Conservation (phyloP, 345 rosid species). For the Salix viminalis region DNA sequence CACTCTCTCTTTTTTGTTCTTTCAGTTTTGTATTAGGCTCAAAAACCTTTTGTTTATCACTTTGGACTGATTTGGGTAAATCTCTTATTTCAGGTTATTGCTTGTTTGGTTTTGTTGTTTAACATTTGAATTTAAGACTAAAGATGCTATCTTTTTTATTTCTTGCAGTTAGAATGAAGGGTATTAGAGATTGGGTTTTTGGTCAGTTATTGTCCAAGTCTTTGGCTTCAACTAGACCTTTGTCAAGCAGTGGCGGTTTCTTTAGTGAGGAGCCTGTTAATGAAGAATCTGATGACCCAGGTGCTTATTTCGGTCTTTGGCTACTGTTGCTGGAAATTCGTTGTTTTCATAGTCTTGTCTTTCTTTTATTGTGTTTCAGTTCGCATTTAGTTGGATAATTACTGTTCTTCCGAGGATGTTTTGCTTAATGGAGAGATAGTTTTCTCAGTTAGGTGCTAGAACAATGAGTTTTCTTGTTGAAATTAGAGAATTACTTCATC, state of each 20-base stretch:
- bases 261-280: slow-evolving; percentile 22
- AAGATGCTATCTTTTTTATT: background rate
- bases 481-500: background rate
- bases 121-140: background rate
- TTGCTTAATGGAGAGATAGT: background rate
- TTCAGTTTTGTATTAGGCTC: background rate
- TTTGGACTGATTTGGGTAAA: background rate
- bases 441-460: background rate
- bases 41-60: background rate
- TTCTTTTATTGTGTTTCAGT: background rate
- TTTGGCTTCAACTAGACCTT: slow-evolving; percentile 57
- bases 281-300: slow-evolving; percentile 40
- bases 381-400: background rate
- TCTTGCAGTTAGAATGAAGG: slow-evolving; percentile 51
- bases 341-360: background rate
- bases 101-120: background rate
- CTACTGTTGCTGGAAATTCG: background rate
- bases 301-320: slow-evolving; percentile 23
- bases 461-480: background rate
- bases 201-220: slow-evolving; percentile 50
- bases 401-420: background rate
- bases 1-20: background rate
- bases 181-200: slow-evolving; percentile 73
- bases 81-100: background rate
- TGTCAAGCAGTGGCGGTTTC: slow-evolving; percentile 48